A percentile compares a stretch with the other conserved stretches of the same genome.
Conservation (phyloP, 176 grass and related monocot genomes). For the Typha latifolia region DNA sequence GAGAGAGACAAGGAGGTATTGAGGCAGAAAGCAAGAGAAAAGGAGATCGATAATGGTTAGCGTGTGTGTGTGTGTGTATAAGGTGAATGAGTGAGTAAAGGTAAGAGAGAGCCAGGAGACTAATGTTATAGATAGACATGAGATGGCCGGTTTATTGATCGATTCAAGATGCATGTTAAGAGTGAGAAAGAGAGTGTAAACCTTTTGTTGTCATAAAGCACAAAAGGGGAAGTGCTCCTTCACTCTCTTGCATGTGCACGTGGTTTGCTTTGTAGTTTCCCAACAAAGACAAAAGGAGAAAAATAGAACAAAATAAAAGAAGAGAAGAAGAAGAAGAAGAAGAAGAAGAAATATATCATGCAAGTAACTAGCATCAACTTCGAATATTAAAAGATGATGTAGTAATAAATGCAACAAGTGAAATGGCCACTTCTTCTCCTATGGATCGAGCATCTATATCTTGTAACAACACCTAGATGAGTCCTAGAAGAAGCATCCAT, state of each 20-base stretch:
- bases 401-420: too few relatives aligned
- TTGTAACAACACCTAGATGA: too few relatives aligned
- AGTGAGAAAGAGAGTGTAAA: not conserved
- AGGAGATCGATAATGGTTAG: not conserved
- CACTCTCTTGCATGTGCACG: slow-evolving; percentile 10
- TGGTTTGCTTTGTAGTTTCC: slow-evolving; percentile 5
- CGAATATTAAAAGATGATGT: too few relatives aligned
- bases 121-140: not conserved
- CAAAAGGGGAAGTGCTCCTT: not conserved
- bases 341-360: not conserved
- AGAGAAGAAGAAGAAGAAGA: not conserved
- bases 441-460: too few relatives aligned
- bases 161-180: not conserved
- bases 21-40: not conserved
- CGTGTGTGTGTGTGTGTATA: not conserved
- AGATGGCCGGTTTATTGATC: not conserved
- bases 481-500: too few relatives aligned
- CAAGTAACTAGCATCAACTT: not conserved
- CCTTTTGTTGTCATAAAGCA: slow-evolving; percentile 3
- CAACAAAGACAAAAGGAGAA: not conserved
- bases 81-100: not conserved
- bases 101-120: not conserved
- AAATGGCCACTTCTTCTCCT: too few relatives aligned
- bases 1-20: not conserved
- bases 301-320: not conserved